Evolutionary conservation across 2,329 filamentous ascomycete species (phyloP), one percentile per base, ranked within the genome.

Genomic region (Xylaria sp.): DNA sequence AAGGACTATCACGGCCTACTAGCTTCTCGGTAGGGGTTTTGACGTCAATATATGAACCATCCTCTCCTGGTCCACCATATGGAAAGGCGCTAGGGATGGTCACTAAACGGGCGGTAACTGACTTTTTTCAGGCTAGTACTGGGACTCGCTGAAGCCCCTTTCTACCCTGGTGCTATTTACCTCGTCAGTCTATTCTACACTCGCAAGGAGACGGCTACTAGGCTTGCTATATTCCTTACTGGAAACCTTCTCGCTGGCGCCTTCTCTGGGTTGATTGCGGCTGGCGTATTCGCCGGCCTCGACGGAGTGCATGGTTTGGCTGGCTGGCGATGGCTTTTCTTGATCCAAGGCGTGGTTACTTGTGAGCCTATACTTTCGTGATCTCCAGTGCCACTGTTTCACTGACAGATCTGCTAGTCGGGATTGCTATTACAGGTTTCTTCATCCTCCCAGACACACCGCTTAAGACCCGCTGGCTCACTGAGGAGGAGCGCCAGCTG

Each of bases 111-210:
- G 54, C 41, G 7, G n/a, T 11, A 5, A 59, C 49, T 59, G 10
- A 59, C 41, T 1, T 21, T 59, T 54, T 48, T 48, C 10, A 59
- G 56, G 27, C 41, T 62, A 11, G 49, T 62, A 21, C 35, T 62
- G 15, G 59, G 59, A n/a, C 23, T 62, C 11, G 53, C 55, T 3
- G 59, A 62, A 43, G 59, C 59, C 48, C 59, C 59, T 49, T 62
- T 62, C 23, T 62, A 58, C 35, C 54, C 82, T 0, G 83, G 83
- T 10, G 79, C 78, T 1, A 69, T 82, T 3, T 81, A 82, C 59
- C 76, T 83, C 23, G 73, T 85, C 3, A 80, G 78, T 5, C 77
- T 80, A 48, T 85, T 80, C 71, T 85, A 85, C 70, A 83, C 80
- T 2, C 74, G 79, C 46, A 79, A 81, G 68, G 76, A 78, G 67